Base-by-base conservation (phyloP, 2,329 filamentous ascomycete genomes). In the Incumbomyces lentus region DNA sequence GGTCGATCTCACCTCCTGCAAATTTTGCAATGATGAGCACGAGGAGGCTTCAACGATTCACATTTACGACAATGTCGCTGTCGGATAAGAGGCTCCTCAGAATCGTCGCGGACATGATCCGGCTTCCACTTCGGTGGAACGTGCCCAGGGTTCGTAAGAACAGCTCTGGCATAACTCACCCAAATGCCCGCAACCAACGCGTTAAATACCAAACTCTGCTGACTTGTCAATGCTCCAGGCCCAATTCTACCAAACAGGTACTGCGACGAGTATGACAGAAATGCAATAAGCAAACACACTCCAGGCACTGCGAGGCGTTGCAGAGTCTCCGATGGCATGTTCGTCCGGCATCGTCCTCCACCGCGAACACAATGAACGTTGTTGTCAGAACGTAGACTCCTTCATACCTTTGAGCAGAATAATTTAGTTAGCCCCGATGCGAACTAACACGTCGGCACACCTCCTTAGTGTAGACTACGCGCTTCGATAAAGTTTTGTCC, bases 21-120 rank as follows among this genome's bases (percentile, higher is more conserved):
- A 14, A 71, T 71, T 56, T 78, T 80, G 62, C 79, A 82, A 59
- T 82, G 79, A 64, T 82, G 79, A 17, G 79, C 73, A 50, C 79
- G 64, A 11, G 78, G 76, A 5, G 79, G 78, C 57, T 82, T 82
- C 48, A 68, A 66, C 33, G 72, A 71, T 52, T 79, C 69, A 54
- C 79, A 82, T 64, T 72, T 78, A 49, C 75, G 69, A 59, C 79
- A 82, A 76, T 78, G 82, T 51, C 70, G 60, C 44, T 65, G 63
- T 40, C 68, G 62, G 18, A 56, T 50, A 32, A 53, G 53, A 3
- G 51, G 51, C 34, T 53, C 40, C 29, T 50, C 32, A 37, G 52
- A 32, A 13, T 35, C 40, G 3, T 57, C 47, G 10, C 56, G 50
- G 17, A 43, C 39, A n/a, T 51, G 53, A 14, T 44, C 29, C 8